These are phyloP conservation scores for Diaporthe eres DNA, from an alignment of 2,329 filamentous ascomycete genomes.

Conservation along the genomic window DNA sequence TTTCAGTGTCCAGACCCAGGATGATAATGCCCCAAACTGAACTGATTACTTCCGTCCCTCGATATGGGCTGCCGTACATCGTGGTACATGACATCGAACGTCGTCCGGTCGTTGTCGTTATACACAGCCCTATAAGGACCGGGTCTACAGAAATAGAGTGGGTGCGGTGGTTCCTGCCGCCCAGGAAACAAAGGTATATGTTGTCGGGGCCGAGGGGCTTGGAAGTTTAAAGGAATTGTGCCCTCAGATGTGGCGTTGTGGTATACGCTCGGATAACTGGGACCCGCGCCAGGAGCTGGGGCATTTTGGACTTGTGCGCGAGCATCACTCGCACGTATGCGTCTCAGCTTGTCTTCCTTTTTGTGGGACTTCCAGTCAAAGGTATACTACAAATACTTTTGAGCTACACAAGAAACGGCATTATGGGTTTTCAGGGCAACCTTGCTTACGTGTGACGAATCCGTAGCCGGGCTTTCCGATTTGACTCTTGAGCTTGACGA, in stretches of 20 bases:
- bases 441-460: background rate
- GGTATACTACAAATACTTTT: background rate
- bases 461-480: background rate
- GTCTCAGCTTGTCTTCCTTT: background rate
- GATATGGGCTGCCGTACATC: background rate
- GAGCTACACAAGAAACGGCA: background rate
- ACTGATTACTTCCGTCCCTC: background rate
- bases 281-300: background rate
- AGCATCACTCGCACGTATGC: background rate
- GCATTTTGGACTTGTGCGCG: background rate
- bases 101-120: background rate
- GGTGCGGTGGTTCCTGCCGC: background rate
- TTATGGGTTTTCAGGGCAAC: background rate
- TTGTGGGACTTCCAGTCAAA: background rate
- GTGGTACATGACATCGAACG: background rate
- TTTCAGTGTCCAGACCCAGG: background rate
- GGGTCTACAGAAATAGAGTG: background rate
- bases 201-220: background rate
- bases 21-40: slow-evolving; percentile 1
- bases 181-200: background rate
- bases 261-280: background rate
- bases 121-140: background rate
- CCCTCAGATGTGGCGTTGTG: background rate
- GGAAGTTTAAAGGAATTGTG: background rate
- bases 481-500: background rate